A percentile compares a stretch with the other conserved stretches of the same genome.
phyloP scores from a whole-genome alignment of 2,329 filamentous ascomycete genomes.

The Bipolaris cookei region DNA sequence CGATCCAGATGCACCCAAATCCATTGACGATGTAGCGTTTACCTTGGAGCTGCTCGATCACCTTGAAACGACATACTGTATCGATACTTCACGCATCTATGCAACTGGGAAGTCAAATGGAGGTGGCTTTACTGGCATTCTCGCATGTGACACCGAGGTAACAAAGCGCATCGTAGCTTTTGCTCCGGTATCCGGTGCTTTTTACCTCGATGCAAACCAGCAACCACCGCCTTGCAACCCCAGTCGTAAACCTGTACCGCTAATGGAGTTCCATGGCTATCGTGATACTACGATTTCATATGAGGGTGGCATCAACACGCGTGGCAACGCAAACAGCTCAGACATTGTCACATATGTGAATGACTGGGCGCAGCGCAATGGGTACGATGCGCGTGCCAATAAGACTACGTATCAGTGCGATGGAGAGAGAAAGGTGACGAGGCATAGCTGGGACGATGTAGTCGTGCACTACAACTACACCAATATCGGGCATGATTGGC shows the following conservation, averaged over 20 bases:
- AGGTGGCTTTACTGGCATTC: slow-evolving; percentile 57
- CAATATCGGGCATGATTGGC: slow-evolving; percentile 53
- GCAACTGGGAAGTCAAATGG: slow-evolving; percentile 62
- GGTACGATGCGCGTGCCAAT: slow-evolving; percentile 35
- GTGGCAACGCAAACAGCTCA: slow-evolving; percentile 27
- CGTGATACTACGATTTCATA: slow-evolving; percentile 53
- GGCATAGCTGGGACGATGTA: slow-evolving; percentile 37
- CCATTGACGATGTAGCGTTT: slow-evolving; percentile 55
- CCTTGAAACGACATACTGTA: slow-evolving; percentile 52
- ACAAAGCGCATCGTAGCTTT: slow-evolving; percentile 58
- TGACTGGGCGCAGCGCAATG: slow-evolving; percentile 49
- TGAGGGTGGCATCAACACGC: slow-evolving; percentile 40
- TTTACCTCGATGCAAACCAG: slow-evolving; percentile 47
- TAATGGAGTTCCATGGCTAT: slow-evolving; percentile 55
- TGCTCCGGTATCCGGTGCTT: slow-evolving; percentile 56
- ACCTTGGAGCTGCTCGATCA: slow-evolving; percentile 53
- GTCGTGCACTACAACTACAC: slow-evolving; percentile 51
- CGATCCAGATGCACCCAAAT: slow-evolving; percentile 48
- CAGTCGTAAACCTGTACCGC: slow-evolving; percentile 41
- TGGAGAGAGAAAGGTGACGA: slow-evolving; percentile 35
- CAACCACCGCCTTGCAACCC: slow-evolving; percentile 37
- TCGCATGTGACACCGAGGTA: slow-evolving; percentile 55
- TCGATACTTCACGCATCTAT: slow-evolving; percentile 55
- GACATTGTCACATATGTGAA: slow-evolving; percentile 41
- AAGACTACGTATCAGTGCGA: slow-evolving; percentile 38